Percentiles rank a stretch among this genome's conserved stretches.
Conservation (phyloP, 23 red algal species). For the Agarophyton chilense region DNA sequence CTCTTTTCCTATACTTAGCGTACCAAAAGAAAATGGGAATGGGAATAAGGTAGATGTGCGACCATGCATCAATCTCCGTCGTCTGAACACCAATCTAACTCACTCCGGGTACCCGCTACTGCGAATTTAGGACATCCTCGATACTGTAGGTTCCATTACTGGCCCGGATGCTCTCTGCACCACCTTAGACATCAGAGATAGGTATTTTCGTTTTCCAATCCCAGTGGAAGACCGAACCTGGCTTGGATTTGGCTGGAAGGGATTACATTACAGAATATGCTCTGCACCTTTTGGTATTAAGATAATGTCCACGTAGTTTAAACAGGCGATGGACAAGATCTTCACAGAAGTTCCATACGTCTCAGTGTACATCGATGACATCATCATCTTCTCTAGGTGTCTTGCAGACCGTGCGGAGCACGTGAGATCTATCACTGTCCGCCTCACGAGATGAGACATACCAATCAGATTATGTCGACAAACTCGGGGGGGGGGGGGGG, state of each 20-base stretch:
- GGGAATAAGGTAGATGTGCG: neutral
- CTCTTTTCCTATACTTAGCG: slow-evolving; percentile 3
- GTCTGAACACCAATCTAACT: neutral
- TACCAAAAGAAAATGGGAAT: slow-evolving; percentile 7
- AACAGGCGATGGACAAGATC: slow-evolving; percentile 28
- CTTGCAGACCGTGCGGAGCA: neutral
- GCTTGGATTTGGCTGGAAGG: neutral
- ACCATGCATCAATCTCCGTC: slow-evolving; percentile 12
- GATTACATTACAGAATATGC: neutral
- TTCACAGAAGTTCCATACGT: neutral
- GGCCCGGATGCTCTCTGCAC: neutral
- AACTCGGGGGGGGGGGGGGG: too few relatives aligned
- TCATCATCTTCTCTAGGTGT: neutral
- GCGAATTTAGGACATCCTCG: neutral
- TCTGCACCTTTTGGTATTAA: slow-evolving; percentile 21
- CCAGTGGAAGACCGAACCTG: neutral
- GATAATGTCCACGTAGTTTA: slow-evolving; percentile 9
- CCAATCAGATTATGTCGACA: neutral
- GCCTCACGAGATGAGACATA: neutral
- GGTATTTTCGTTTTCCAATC: slow-evolving; percentile 33
- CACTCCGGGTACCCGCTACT: slow-evolving; percentile 3
- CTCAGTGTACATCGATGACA: slow-evolving; percentile 33
- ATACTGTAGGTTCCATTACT: neutral
- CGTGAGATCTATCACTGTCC: neutral
- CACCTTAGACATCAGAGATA: neutral